Evolutionary conservation across 1,139 yeast species (phyloP).

Genomic region (Blastobotrys ciferrii): DNA sequence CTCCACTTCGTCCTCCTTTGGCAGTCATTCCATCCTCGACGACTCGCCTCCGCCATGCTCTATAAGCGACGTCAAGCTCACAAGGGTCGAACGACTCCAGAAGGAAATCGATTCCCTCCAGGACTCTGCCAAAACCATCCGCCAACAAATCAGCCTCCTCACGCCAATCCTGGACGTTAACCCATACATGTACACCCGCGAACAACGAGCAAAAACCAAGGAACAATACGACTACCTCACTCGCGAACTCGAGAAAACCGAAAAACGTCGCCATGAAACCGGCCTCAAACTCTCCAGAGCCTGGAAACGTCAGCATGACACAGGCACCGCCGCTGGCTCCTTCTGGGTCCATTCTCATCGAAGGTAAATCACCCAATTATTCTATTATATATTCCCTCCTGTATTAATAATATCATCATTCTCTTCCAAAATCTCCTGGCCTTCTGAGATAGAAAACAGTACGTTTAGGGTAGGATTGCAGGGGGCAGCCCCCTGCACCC

Average conservation of each 20-base stretch:
- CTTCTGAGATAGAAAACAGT: too few relatives aligned
- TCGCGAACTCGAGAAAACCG: slow-evolving; percentile 25
- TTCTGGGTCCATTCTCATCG: slow-evolving; percentile 30
- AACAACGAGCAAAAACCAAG: slow-evolving; percentile 21
- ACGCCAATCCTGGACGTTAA: slow-evolving; percentile 11
- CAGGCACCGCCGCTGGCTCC: slow-evolving; percentile 25
- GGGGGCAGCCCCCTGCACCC: too few relatives aligned
- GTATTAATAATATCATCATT: too few relatives aligned
- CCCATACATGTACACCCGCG: slow-evolving; percentile 19
- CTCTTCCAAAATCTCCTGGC: too few relatives aligned
- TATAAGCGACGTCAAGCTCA: slow-evolving; percentile 3
- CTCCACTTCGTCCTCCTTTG: slow-evolving; percentile 3
- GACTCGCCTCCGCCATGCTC: not conserved
- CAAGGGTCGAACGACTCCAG: slow-evolving; percentile 20
- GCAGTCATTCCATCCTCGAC: not conserved
- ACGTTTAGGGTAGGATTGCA: too few relatives aligned
- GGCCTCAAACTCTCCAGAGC: slow-evolving; percentile 30
- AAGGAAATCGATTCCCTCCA: slow-evolving; percentile 17
- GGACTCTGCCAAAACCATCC: slow-evolving; percentile 11
- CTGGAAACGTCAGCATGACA: slow-evolving; percentile 26
- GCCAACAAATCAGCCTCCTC: slow-evolving; percentile 13
- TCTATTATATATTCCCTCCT: not conserved
- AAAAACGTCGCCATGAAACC: slow-evolving; percentile 29
- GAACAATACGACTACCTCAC: slow-evolving; percentile 15
- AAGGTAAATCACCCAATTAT: slow-evolving; percentile 7